Conservation (phyloP, 345 rosid species). For the Syzygium grande region DNA sequence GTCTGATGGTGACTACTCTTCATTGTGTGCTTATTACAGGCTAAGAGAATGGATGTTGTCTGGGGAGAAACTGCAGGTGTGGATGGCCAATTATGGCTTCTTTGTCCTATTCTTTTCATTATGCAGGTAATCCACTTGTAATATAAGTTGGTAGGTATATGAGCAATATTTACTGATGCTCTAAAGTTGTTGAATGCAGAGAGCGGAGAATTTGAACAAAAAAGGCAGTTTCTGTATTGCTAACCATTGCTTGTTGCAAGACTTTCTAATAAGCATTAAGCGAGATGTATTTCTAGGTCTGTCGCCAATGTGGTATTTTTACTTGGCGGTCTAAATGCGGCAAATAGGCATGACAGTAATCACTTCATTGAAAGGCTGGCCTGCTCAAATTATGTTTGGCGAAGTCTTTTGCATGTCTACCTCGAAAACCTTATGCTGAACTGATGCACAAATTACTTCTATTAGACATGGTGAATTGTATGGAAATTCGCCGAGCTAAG, state of each 20-base stretch:
- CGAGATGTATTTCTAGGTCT: background rate
- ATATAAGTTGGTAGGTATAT: background rate
- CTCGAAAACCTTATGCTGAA: background rate
- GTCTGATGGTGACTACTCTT: background rate
- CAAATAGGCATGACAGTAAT: background rate
- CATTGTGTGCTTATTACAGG: conserved; percentile 34
- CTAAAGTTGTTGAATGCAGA: background rate
- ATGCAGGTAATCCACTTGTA: conserved; percentile 50
- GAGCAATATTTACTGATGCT: background rate
- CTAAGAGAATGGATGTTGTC: conserved; percentile 98
- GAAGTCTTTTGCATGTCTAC: background rate
- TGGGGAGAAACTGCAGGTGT: conserved; percentile 99
- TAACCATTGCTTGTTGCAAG: background rate
- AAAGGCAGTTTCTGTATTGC: background rate
- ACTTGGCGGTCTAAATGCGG: background rate
- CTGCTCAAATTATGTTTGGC: background rate
- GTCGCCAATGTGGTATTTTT: background rate
- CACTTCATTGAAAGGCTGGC: background rate
- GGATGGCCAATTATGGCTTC: conserved; percentile 88
- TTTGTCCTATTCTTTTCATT: conserved; percentile 87
- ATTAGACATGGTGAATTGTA: background rate
- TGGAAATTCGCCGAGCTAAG: background rate
- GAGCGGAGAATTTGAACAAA: background rate
- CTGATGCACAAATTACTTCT: background rate
- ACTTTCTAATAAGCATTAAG: background rate